Evolutionary conservation across 306 rosid species (phyloP).

Genomic region (Ammopiptanthus mongolicus): DNA sequence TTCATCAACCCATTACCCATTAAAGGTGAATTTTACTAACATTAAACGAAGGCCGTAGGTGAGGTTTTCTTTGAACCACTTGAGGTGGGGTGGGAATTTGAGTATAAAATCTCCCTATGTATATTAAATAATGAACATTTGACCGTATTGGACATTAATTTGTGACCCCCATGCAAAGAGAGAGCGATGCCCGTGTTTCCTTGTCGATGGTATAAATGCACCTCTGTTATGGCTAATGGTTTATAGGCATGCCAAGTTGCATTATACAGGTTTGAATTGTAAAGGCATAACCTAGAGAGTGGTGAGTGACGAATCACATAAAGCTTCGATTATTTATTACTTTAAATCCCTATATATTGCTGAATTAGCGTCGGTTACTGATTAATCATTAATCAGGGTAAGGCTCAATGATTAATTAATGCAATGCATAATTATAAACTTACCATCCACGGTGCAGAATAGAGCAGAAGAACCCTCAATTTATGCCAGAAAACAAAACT

Average conservation of each 20-base stretch:
- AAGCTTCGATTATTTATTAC: neutral
- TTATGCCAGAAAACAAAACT: neutral
- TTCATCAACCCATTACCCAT: neutral
- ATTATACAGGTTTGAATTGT: neutral
- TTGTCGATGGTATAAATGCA: neutral
- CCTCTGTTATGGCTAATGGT: neutral
- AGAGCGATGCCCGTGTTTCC: neutral
- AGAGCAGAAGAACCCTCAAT: too few species aligned
- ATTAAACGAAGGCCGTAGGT: neutral
- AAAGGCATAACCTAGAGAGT: neutral
- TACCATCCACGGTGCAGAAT: neutral
- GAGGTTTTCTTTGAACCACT: neutral
- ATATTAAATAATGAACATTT: neutral
- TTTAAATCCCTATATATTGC: too few species aligned
- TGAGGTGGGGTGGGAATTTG: conserved; percentile 22
- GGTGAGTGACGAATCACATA: neutral
- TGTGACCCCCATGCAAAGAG: neutral
- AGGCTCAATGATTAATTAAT: neutral
- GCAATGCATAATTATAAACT: neutral
- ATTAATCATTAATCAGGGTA: neutral
- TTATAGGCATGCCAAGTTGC: neutral
- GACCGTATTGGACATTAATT: neutral
- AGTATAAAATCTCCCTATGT: neutral
- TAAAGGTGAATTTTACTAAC: neutral
- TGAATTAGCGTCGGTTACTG: neutral